Evolutionary conservation across 2,329 filamentous ascomycete species (phyloP), one percentile per base, ranked within the genome.

Genomic region (Aspergillus proliferans): DNA sequence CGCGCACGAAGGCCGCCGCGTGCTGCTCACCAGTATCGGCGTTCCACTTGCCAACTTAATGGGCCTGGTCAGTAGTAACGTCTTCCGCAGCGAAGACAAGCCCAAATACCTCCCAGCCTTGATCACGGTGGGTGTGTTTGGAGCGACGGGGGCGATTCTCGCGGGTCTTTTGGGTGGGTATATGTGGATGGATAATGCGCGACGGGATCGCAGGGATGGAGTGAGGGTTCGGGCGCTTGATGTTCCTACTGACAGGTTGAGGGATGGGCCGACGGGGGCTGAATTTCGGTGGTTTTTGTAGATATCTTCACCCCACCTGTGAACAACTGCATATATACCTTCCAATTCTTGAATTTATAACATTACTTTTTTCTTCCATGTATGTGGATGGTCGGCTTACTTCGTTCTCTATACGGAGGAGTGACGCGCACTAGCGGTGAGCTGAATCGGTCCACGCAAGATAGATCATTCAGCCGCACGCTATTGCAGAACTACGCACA

Each of bases 1-100:
- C 48, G 86, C 86, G 1, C 80, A 91, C 59, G 87, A 91, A 67
- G 84, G 84, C 49, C 80, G 83, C 34, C 83, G 87, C 43, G 76
- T 88, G 5, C 76, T 84, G 0, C 72, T 89, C 12, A 90, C 86
- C 0, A 84, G 81, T 24, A 78, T 90, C 15, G 85, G 83, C 21
- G 86, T 91, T 0, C 86, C 87, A 0, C 65, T 88, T 8, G 87
- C 86, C 3, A 91, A 91, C 55, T 64, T 89, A 33, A 90, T 90
- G 84, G 86, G 85, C 3, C 71, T 88, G 0, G 82, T 88, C 0
- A 76, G 76, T 24, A 81, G 78, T 52, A 87, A 88, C 58, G 83
- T 87, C 50, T 88, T 87, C 68, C 73, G 77, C 14, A 71, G 75
- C 36, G 68, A 83, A 56, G 82, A 86, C 59, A 77, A 76, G 8